Percentiles rank a stretch among this genome's conserved stretches.
phyloP scores from a whole-genome alignment of 139 green algal species.

The Mesotaenium endlicherianum region DNA sequence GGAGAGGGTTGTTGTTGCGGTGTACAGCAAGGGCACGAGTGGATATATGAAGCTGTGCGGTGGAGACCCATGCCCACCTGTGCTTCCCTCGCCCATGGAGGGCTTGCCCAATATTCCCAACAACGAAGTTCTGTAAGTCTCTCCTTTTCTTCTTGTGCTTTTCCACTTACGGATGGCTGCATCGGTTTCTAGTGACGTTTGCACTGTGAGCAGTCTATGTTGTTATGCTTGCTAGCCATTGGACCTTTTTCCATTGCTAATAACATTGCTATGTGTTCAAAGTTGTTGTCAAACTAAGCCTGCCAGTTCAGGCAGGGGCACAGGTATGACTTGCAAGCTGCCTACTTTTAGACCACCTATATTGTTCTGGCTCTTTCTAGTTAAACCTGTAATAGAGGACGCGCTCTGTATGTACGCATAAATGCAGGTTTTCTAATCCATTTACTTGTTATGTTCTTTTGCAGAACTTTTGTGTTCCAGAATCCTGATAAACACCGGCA shows the following conservation, averaged over 20 bases:
- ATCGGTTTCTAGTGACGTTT: too few species aligned
- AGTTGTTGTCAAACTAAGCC: not conserved
- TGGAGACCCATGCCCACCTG: slow-evolving; percentile 72
- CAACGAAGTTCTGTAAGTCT: slow-evolving; percentile 69
- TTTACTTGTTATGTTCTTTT: slow-evolving; percentile 1
- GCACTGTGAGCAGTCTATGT: too few species aligned
- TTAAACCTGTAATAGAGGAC: too few species aligned
- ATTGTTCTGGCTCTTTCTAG: not conserved
- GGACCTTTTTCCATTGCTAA: too few species aligned
- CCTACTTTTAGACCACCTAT: not conserved
- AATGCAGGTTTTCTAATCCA: too few species aligned
- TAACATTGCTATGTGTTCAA: not conserved
- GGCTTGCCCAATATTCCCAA: slow-evolving; percentile 65
- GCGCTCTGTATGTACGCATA: too few species aligned
- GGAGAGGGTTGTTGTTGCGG: too few species aligned
- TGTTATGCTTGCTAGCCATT: too few species aligned
- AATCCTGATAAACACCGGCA: slow-evolving; percentile 53
- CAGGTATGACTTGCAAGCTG: not conserved
- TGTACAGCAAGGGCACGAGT: slow-evolving; percentile 68
- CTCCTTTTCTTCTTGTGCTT: not conserved
- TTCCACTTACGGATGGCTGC: not conserved
- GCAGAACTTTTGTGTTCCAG: slow-evolving; percentile 8
- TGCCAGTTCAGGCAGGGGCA: not conserved
- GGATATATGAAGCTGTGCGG: slow-evolving; percentile 66
- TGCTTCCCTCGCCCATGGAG: slow-evolving; percentile 69